These are phyloP conservation scores for Diaporthe amygdali DNA, from an alignment of 2,329 filamentous ascomycete genomes.

Conservation along the genomic window DNA sequence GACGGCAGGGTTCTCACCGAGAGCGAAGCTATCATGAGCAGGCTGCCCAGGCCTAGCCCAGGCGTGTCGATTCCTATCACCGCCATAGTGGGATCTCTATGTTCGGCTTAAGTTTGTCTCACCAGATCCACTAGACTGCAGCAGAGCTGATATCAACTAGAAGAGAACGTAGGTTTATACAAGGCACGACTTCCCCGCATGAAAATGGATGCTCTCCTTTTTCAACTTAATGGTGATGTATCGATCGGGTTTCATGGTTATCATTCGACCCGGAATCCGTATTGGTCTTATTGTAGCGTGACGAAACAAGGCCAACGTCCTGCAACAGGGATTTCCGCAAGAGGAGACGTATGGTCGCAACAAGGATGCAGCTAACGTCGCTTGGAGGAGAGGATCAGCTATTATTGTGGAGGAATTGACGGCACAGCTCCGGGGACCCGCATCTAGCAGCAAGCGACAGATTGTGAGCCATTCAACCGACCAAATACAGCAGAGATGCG, in stretches of 20 bases:
- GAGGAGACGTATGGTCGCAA: not conserved
- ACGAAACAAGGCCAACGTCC: not conserved
- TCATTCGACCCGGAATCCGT: not conserved
- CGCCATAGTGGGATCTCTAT: not conserved
- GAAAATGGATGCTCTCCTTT: not conserved
- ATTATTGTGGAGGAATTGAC: not conserved
- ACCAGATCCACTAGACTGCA: not conserved
- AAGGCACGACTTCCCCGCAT: not conserved
- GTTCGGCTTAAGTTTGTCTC: not conserved
- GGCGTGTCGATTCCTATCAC: not conserved
- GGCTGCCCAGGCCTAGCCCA: not conserved
- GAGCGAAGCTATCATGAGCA: slow-evolving; percentile 18
- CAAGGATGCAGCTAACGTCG: not conserved
- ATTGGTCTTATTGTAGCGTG: not conserved
- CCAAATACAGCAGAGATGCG: not conserved
- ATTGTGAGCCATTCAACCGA: not conserved
- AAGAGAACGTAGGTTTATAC: no score
- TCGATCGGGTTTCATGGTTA: not conserved
- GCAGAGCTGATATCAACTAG: not conserved
- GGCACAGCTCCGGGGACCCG: not conserved
- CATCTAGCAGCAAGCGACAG: not conserved
- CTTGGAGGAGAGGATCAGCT: not conserved
- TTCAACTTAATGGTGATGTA: not conserved
- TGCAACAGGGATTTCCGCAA: not conserved
- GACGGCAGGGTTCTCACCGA: not conserved